These are phyloP conservation scores for Brettanomyces anomalus DNA, from an alignment of 805 yeast species.

Conservation along the genomic window DNA sequence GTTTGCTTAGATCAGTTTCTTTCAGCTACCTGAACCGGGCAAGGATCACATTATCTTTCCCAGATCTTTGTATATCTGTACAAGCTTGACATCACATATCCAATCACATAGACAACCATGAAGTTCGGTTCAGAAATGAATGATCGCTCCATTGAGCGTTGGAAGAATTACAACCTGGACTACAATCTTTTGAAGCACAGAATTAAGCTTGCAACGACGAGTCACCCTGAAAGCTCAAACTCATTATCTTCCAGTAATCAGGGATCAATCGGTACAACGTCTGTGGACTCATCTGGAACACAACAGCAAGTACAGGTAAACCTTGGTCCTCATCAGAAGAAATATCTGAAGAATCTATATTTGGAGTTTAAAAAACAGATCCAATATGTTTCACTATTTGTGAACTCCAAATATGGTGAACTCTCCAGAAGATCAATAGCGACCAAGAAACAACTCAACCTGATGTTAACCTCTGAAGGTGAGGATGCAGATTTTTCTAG, in stretches of 20 bases:
- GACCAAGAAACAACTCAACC: constrained; percentile 18
- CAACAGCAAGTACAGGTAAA: not conserved
- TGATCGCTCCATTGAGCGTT: constrained; percentile 75
- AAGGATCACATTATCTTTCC: too few species aligned
- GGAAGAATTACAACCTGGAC: constrained; percentile 78
- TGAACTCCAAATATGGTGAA: constrained; percentile 61
- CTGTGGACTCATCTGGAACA: not conserved
- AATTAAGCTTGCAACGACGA: constrained; percentile 50
- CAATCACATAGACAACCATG: constrained; percentile 34
- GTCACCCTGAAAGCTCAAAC: constrained; percentile 4
- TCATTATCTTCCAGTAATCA: constrained; percentile 11
- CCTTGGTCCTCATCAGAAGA: constrained; percentile 14
- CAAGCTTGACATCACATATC: too few species aligned
- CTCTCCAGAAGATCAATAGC: constrained; percentile 38
- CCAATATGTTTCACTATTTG: constrained; percentile 52
- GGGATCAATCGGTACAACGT: constrained; percentile 4
- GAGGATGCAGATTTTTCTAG: constrained; percentile 4
- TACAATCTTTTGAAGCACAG: constrained; percentile 67
- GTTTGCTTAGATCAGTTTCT: too few species aligned
- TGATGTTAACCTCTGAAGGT: constrained; percentile 10
- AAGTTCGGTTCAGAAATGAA: constrained; percentile 77
- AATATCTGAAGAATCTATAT: constrained; percentile 26
- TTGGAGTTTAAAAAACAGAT: constrained; percentile 48
- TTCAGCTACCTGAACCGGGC: too few species aligned
- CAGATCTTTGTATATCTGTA: too few species aligned